Evolutionary conservation across 2,329 filamentous ascomycete species (phyloP).

Genomic region (Phaeophleospora eucalypticola): DNA sequence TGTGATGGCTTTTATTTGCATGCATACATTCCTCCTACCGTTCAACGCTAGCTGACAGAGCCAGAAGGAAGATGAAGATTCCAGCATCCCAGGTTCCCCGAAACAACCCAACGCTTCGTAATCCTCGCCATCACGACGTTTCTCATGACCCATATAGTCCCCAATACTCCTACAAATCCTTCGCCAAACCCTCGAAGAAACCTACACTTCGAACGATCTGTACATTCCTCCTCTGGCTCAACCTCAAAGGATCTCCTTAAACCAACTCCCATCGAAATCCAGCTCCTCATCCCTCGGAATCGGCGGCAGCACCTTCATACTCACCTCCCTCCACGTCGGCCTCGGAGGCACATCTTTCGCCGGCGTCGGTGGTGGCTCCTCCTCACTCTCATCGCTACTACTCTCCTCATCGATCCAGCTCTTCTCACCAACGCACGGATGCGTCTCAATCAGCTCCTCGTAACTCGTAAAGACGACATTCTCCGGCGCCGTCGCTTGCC

Average conservation of each 20-base stretch:
- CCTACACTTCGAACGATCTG: background rate
- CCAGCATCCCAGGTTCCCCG: background rate
- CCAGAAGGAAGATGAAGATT: background rate
- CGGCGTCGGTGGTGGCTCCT: background rate
- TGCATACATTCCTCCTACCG: too few species aligned
- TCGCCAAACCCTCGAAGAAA: background rate
- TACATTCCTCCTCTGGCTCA: background rate
- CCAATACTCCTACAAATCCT: too few species aligned
- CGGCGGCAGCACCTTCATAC: background rate
- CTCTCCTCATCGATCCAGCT: background rate
- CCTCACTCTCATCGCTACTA: background rate
- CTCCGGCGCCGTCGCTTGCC: background rate
- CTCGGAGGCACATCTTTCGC: background rate
- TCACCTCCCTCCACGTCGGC: too few species aligned
- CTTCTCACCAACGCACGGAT: background rate
- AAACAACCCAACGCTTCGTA: background rate
- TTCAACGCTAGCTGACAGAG: background rate
- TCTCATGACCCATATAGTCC: background rate
- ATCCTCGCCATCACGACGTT: background rate
- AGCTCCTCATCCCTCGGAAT: background rate
- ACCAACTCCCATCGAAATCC: background rate
- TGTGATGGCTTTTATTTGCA: too few species aligned
- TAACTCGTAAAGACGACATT: background rate
- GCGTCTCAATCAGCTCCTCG: background rate
- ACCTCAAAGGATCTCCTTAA: background rate